A percentile compares a stretch with the other conserved stretches of the same genome.
phyloP scores from a whole-genome alignment of 1,284 basidiomycete genomes.

The Trichosporon faecale region DNA sequence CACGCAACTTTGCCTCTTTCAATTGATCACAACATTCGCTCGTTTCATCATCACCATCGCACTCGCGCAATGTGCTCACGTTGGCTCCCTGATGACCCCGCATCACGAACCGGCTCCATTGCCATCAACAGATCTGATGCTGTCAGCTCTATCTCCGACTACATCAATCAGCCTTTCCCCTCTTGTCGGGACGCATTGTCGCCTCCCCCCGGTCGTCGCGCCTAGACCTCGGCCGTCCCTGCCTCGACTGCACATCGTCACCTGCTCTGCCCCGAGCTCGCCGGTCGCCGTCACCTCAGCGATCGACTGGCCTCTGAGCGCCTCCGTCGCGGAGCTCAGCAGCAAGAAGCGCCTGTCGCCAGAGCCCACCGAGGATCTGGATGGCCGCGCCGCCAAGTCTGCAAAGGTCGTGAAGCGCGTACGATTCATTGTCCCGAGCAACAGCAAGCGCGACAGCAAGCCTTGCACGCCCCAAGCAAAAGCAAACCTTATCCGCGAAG shows the following conservation, averaged over 20 bases:
- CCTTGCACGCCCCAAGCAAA: neutral
- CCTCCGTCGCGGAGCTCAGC: neutral
- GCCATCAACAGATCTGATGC: constrained; percentile 3
- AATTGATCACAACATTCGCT: neutral
- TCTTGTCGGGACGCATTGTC: constrained; percentile 8
- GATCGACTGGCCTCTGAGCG: constrained; percentile 6
- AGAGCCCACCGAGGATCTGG: neutral
- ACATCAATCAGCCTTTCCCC: constrained; percentile 9
- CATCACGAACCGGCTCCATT: neutral
- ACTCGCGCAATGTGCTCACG: constrained; percentile 6
- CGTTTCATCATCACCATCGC: neutral
- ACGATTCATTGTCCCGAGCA: constrained; percentile 5
- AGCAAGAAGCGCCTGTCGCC: constrained; percentile 7
- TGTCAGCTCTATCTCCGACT: constrained; percentile 10
- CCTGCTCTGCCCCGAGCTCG: neutral
- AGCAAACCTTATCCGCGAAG: neutral
- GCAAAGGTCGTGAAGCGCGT: constrained; percentile 6
- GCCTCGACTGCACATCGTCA: constrained; percentile 8
- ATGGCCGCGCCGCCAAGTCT: neutral
- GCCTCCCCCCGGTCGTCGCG: neutral
- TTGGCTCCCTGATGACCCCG: neutral
- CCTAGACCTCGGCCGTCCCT: constrained; percentile 1
- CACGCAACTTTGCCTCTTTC: neutral
- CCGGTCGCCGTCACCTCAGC: neutral
- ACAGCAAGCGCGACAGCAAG: neutral